A percentile compares a stretch with the other conserved stretches of the same genome.
Evolutionary conservation across 768 basidiomycete species (phyloP).

Genomic region (Rhodotorula sphaerocarpa): DNA sequence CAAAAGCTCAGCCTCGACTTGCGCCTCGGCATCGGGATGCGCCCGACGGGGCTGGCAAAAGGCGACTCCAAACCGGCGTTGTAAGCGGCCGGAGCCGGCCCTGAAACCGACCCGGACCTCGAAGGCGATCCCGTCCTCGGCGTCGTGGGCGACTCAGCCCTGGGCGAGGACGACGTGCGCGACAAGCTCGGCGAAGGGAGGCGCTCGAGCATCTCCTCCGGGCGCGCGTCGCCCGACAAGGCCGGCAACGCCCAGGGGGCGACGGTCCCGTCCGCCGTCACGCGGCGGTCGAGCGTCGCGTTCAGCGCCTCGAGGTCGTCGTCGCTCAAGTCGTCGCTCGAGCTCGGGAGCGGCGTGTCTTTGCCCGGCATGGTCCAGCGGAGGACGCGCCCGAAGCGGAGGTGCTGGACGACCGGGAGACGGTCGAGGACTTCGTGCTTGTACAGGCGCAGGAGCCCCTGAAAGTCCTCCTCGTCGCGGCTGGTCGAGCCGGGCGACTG

Average conservation of each 20-base stretch:
- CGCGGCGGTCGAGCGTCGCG: conserved; percentile 1
- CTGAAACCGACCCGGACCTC: too few relatives aligned
- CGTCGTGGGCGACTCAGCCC: not conserved
- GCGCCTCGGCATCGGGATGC: not conserved
- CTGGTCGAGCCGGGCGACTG: conserved; percentile 39
- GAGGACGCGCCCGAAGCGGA: conserved; percentile 73
- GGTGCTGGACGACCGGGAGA: conserved; percentile 90
- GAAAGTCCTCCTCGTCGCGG: conserved; percentile 70
- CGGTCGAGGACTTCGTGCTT: conserved; percentile 90
- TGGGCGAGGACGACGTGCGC: not conserved
- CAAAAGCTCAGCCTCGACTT: conserved; percentile 4
- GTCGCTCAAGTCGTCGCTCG: not conserved
- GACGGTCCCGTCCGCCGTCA: conserved; percentile 12
- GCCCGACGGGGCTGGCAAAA: too few relatives aligned
- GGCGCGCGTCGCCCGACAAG: not conserved
- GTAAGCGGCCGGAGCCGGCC: too few relatives aligned
- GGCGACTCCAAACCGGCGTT: too few relatives aligned
- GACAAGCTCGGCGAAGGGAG: not conserved
- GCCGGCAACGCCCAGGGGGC: conserved; percentile 25
- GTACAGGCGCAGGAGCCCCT: conserved; percentile 89
- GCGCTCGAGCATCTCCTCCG: conserved; percentile 2
- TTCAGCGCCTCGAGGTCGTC: not conserved
- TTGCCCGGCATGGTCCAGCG: conserved; percentile 24
- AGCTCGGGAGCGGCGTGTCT: not conserved
- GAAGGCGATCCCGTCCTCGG: not conserved